A percentile compares a stretch with the other conserved stretches of the same genome.
Evolutionary conservation across 352 stramenopile genomes (phyloP).

Genomic region (Phytophthora constricta): DNA sequence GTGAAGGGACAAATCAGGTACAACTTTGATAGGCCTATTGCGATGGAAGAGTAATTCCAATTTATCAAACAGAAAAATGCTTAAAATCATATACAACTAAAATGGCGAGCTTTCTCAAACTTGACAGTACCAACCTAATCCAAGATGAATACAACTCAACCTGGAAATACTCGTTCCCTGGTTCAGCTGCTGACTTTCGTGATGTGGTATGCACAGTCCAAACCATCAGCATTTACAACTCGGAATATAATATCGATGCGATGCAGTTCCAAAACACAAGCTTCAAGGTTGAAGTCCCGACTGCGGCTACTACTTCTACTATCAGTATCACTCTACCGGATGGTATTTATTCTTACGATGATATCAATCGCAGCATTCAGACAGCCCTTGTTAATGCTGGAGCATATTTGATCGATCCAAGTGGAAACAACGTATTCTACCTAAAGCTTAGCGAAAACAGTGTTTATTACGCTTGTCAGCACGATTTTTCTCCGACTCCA

Average conservation of each 20-base stretch:
- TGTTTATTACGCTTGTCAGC: constrained; percentile 26
- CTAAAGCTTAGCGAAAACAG: constrained; percentile 25
- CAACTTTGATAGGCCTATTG: neutral
- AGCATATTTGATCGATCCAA: constrained; percentile 30
- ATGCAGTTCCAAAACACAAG: constrained; percentile 20
- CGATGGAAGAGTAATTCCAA: neutral
- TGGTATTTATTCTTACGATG: constrained; percentile 28
- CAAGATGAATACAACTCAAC: constrained; percentile 33
- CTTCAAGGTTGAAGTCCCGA: constrained; percentile 28
- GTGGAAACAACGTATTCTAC: constrained; percentile 27
- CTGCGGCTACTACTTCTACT: constrained; percentile 13
- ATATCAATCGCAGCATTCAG: constrained; percentile 32
- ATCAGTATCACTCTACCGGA: constrained; percentile 23
- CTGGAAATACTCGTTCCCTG: constrained; percentile 13
- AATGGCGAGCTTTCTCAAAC: neutral
- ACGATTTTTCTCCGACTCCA: constrained; percentile 20
- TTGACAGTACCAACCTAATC: constrained; percentile 22
- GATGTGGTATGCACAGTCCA: constrained; percentile 21
- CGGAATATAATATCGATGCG: constrained; percentile 34
- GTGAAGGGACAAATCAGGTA: constrained; percentile 20
- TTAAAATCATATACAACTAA: neutral
- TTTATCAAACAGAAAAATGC: constrained; percentile 1
- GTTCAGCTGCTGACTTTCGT: constrained; percentile 21
- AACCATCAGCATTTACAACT: constrained; percentile 32
- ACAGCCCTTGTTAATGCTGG: constrained; percentile 16